Conservation (phyloP, 176 grass and related monocot species). For the Rhynchospora breviuscula region DNA sequence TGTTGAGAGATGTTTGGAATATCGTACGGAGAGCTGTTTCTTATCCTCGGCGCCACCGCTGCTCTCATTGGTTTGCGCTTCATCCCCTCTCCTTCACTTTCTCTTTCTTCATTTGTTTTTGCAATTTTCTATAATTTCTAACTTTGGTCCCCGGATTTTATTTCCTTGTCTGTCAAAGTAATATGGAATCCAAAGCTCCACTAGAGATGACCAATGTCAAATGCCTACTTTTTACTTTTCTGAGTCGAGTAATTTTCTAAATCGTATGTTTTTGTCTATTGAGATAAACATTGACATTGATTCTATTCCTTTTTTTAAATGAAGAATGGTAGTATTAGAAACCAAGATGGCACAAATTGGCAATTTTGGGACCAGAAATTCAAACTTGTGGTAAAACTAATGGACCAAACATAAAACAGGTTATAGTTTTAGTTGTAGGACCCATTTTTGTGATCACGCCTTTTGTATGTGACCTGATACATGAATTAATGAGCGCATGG, state of each 20-base stretch:
- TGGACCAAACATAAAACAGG: not conserved
- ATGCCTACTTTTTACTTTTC: too few relatives aligned
- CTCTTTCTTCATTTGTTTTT: not conserved
- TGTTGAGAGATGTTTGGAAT: conserved; percentile 36
- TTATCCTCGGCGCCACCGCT: conserved; percentile 41
- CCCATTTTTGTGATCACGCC: not conserved
- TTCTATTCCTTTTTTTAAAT: not conserved
- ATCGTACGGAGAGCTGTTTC: conserved; percentile 43
- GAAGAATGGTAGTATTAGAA: not conserved
- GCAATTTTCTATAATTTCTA: not conserved
- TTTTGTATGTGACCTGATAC: too few relatives aligned
- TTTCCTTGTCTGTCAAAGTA: not conserved
- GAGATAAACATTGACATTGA: not conserved
- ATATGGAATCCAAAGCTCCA: not conserved
- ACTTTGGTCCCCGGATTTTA: not conserved
- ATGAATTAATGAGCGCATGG: too few relatives aligned
- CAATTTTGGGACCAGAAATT: not conserved
- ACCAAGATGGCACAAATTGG: not conserved
- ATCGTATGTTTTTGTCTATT: not conserved
- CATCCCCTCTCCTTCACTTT: not conserved
- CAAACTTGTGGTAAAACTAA: not conserved
- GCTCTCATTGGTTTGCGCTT: conserved; percentile 31
- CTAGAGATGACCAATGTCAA: not conserved
- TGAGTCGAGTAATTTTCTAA: too few relatives aligned
- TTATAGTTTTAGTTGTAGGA: not conserved